Percentiles rank a stretch among this genome's conserved stretches.
Evolutionary conservation across 306 rosid species (phyloP).

Genomic region (Lathyrus oleraceus): DNA sequence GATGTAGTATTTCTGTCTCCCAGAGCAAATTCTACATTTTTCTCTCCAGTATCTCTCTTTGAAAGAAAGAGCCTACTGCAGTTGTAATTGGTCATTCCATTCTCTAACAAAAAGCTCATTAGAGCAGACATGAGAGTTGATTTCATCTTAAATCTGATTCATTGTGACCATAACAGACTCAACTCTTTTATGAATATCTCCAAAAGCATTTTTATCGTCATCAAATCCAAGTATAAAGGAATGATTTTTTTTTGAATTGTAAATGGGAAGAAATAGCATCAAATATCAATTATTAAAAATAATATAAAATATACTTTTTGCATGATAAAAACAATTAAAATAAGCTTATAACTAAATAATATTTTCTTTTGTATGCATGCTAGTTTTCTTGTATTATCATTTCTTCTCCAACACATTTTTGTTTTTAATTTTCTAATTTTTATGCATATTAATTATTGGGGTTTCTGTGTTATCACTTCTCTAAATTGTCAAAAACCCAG

Average conservation of each 20-base stretch:
- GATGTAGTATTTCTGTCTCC: background rate
- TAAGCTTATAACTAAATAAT: background rate
- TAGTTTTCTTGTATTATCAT: background rate
- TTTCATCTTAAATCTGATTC: background rate
- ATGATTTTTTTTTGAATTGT: background rate
- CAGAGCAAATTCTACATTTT: background rate
- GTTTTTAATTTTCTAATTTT: background rate
- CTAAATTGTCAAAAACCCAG: background rate
- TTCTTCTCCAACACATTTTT: background rate
- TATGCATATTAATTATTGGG: background rate
- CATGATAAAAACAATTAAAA: background rate
- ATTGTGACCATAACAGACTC: background rate
- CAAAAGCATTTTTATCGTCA: background rate
- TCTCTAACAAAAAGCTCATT: background rate
- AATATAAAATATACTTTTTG: background rate
- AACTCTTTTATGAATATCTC: background rate
- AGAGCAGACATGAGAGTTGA: background rate
- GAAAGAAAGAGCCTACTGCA: too few relatives aligned
- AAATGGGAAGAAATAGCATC: background rate
- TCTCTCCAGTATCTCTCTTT: background rate
- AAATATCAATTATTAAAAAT: background rate
- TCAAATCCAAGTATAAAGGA: constrained; percentile 3
- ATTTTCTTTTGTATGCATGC: background rate
- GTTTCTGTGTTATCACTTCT: background rate
- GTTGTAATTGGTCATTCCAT: too few relatives aligned